Base-by-base conservation (phyloP, 768 basidiomycete genomes). In the Gloeostereum incarnatum region DNA sequence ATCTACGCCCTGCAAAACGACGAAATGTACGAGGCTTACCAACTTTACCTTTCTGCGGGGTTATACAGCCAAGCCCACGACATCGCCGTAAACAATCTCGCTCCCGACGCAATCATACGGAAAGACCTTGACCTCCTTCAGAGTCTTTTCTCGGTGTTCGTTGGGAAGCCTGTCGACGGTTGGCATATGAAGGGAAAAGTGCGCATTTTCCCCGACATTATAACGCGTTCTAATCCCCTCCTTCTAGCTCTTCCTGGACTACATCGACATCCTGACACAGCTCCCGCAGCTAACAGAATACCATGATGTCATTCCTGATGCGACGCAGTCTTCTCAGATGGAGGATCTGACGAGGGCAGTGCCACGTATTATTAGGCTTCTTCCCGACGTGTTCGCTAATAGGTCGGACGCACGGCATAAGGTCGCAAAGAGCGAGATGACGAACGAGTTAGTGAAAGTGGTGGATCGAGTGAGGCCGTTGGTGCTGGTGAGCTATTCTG, bases 141-240 rank as follows among this genome's bases (percentile, higher is more conserved):
- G 24, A 67, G 68, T n/a, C 55, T 97, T 17, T 87, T 97, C 47
- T 64, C 61, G 35, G 68, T 68, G 6, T 78, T 98, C 46, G 64
- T 63, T 17, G 71, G 68, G 8, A 65, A 67, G 26, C 54, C 63
- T 2, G 70, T 93, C 7, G 75, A 75, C 30, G 77, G 77, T 6
- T 96, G 93, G 93, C 70, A 81, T 49, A 68, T 75, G 24, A 79
- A 84, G 24, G 93, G 93, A 36, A 83, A 92, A 72, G 90, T 85
- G 46, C 38, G 49, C 47, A 14, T 36, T n/a, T 19, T 47, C 34
- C 20, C 32, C 20, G n/a, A 45, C 41, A 29, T 35, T 40, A 35
- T 11, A 6, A 11, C 3, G 1, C 23, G 14, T 23, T 38, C 40
- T 38, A 17, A 38, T 25, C n/a, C n/a, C 6, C 35, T n/a, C 6